These are phyloP conservation scores for Wolfiporia cocos DNA, from an alignment of 1,284 basidiomycete genomes.

Conservation along the genomic window DNA sequence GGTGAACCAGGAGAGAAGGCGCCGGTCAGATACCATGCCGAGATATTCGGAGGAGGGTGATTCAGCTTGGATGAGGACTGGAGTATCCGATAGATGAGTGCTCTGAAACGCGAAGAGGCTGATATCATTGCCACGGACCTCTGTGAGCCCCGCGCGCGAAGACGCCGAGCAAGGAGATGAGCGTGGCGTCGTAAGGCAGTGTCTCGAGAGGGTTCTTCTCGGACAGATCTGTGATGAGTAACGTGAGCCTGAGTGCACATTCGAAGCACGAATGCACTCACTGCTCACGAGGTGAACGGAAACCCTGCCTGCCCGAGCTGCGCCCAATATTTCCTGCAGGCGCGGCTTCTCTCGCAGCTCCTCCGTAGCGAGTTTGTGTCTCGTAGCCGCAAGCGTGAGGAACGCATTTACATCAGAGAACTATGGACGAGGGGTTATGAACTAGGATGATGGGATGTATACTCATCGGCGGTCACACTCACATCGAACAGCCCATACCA, in stretches of 20 bases:
- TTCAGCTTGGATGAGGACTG: conserved; percentile 44
- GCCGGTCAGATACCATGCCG: conserved; percentile 67
- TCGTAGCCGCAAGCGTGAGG: conserved; percentile 69
- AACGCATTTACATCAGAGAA: conserved; percentile 81
- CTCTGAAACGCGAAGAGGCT: not conserved
- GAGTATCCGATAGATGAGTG: not conserved
- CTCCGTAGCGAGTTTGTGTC: conserved; percentile 57
- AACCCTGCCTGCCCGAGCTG: conserved; percentile 65
- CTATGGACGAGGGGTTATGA: conserved; percentile 28
- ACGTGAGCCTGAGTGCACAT: not conserved
- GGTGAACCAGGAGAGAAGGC: conserved; percentile 58
- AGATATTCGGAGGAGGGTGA: conserved; percentile 38
- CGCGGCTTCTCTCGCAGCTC: conserved; percentile 52
- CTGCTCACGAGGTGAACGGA: conserved; percentile 72
- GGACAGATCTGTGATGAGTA: conserved; percentile 51
- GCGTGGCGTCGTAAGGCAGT: conserved; percentile 53
- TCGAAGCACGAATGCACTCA: conserved; percentile 30
- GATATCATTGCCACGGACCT: conserved; percentile 32
- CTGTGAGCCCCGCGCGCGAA: conserved; percentile 68
- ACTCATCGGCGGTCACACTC: conserved; percentile 26
- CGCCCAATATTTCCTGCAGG: conserved; percentile 60
- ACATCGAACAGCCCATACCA: conserved; percentile 73
- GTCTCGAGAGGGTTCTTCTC: conserved; percentile 73
- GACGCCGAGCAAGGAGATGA: conserved; percentile 55
- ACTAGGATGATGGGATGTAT: too few relatives aligned